These are phyloP conservation scores for Spergularia bocconei DNA, from an alignment of 148 eudicot species.

Conservation along the genomic window DNA sequence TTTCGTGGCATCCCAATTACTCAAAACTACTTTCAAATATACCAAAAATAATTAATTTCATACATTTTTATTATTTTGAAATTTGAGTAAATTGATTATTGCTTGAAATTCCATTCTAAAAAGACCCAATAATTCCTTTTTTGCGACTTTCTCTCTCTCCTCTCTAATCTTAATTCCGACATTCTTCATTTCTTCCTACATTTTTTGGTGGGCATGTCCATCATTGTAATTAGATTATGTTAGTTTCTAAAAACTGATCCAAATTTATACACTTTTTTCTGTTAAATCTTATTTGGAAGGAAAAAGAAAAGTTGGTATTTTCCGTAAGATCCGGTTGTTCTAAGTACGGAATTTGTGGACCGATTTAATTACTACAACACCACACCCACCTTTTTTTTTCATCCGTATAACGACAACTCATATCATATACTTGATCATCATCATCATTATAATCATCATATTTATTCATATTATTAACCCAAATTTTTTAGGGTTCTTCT, in stretches of 20 bases:
- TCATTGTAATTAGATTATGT: background rate
- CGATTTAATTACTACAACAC: constrained; percentile 2
- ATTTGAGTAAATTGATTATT: background rate
- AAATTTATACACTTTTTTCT: background rate
- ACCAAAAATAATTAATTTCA: background rate
- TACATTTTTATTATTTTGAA: background rate
- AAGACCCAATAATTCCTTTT: background rate
- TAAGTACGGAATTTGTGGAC: constrained; percentile 5
- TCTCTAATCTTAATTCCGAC: background rate
- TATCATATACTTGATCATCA: background rate
- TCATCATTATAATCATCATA: background rate
- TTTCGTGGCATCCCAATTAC: constrained; percentile 27
- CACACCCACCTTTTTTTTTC: constrained; percentile 1
- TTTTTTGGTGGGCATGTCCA: constrained; percentile 4
- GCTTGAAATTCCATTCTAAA: background rate
- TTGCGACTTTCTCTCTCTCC: background rate
- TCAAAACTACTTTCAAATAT: background rate
- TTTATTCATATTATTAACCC: background rate
- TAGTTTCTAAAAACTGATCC: background rate
- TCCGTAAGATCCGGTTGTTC: constrained; percentile 26
- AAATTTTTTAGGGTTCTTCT: constrained; percentile 9
- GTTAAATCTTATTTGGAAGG: background rate
- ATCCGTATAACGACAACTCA: background rate
- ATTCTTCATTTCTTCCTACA: constrained; percentile 10
- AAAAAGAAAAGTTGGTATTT: background rate